These are phyloP conservation scores for Salix suchowensis DNA, from an alignment of 345 rosid genomes.

Conservation along the genomic window DNA sequence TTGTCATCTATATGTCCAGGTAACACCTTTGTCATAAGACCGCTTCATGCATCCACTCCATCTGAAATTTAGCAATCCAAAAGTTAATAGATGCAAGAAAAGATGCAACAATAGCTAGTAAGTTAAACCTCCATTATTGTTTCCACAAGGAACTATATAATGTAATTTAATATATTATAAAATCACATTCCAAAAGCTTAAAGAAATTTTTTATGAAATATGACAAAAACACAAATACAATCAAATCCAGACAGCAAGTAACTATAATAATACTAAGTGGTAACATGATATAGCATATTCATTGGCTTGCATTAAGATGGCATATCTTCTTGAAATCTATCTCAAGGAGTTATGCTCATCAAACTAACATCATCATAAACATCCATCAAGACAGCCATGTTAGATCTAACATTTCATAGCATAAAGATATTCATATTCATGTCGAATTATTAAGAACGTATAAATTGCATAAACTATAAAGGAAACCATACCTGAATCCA, in stretches of 20 bases:
- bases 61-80: slow-evolving; percentile 32
- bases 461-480: no score
- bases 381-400: no score
- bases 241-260: background rate
- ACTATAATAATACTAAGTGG: background rate
- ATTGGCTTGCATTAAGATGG: no score
- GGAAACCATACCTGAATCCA: no score
- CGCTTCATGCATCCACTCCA: slow-evolving; percentile 95
- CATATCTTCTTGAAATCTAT: no score
- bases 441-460: no score
- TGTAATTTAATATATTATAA: background rate
- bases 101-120: background rate
- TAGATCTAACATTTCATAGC: no score
- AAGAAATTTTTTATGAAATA: background rate
- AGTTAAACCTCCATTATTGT: background rate
- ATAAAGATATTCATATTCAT: no score
- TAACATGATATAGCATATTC: no score
- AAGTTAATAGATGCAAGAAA: slow-evolving; percentile 2
- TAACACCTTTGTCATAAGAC: slow-evolving; percentile 69
- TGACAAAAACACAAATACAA: background rate
- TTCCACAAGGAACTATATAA: background rate
- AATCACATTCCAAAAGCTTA: background rate
- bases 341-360: no score
- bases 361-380: no score
- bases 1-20: slow-evolving; percentile 77